Conservation (phyloP, 257 asterid genomes). For the Scutellaria galericulata region DNA sequence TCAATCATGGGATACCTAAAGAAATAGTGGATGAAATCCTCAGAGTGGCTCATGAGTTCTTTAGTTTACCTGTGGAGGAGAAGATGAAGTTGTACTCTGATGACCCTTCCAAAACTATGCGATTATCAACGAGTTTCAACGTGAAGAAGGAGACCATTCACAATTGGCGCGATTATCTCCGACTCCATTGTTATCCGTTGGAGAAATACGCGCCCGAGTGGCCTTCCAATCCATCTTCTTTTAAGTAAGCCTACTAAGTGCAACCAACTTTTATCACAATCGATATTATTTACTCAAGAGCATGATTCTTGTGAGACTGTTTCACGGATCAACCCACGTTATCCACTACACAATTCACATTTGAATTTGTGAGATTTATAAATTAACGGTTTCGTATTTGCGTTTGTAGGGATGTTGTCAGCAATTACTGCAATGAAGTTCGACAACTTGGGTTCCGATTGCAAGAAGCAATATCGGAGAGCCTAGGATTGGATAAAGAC, state of each 20-base stretch:
- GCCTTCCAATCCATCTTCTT: constrained; percentile 60
- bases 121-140: constrained; percentile 63
- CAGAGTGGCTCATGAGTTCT: constrained; percentile 54
- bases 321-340: too few species aligned
- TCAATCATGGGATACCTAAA: constrained; percentile 55
- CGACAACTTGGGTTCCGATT: constrained; percentile 57
- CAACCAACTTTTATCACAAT: background rate
- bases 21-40: constrained; percentile 41
- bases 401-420: constrained; percentile 50
- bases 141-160: constrained; percentile 63
- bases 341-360: too few species aligned
- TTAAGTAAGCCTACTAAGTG: constrained; percentile 40
- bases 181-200: constrained; percentile 66
- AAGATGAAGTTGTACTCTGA: constrained; percentile 66
- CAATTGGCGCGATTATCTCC: constrained; percentile 67
- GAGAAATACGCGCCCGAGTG: constrained; percentile 65
- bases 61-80: constrained; percentile 57
- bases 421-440: constrained; percentile 52
- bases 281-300: background rate
- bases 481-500: constrained; percentile 51
- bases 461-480: constrained; percentile 55
- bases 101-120: constrained; percentile 58
- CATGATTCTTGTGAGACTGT: too few species aligned
- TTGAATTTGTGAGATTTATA: too few species aligned
- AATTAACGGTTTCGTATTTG: too few species aligned